These are phyloP conservation scores for Trifolium subterraneum DNA, from an alignment of 306 rosid species.

Conservation along the genomic window DNA sequence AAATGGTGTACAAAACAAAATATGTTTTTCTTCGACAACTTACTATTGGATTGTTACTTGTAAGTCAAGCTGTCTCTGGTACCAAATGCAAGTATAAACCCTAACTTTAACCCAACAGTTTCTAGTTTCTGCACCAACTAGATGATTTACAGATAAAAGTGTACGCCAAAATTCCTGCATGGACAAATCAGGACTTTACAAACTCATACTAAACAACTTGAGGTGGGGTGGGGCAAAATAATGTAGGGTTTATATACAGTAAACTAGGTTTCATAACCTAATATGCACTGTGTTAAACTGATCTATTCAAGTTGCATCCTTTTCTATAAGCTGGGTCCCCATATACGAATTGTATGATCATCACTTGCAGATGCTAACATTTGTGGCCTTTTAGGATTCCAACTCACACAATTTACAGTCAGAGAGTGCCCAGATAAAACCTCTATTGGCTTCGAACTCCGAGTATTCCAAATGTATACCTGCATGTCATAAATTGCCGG, in stretches of 20 bases:
- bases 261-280: constrained; percentile 34
- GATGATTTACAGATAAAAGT: constrained; percentile 34
- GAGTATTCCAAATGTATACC: constrained; percentile 89
- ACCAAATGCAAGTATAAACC: constrained; percentile 37
- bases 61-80: too few species aligned
- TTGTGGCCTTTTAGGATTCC: constrained; percentile 81
- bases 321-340: constrained; percentile 66
- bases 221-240: constrained; percentile 12
- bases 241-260: constrained; percentile 44
- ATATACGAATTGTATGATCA: constrained; percentile 77
- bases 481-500: constrained; percentile 42
- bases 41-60: too few species aligned
- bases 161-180: constrained; percentile 38
- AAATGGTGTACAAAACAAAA: too few species aligned
- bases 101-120: constrained; percentile 26
- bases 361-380: constrained; percentile 97
- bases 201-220: constrained; percentile 48
- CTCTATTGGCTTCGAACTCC: constrained; percentile 65
- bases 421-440: constrained; percentile 72
- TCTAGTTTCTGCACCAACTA: constrained; percentile 37
- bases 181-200: constrained; percentile 50
- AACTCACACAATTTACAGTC: constrained; percentile 95
- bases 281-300: constrained; percentile 37
- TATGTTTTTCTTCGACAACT: too few species aligned
- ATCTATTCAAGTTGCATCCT: constrained; percentile 44